A percentile compares a stretch with the other conserved stretches of the same genome.
Conservation (phyloP, 2,329 filamentous ascomycete species). For the Amphichorda felina region DNA sequence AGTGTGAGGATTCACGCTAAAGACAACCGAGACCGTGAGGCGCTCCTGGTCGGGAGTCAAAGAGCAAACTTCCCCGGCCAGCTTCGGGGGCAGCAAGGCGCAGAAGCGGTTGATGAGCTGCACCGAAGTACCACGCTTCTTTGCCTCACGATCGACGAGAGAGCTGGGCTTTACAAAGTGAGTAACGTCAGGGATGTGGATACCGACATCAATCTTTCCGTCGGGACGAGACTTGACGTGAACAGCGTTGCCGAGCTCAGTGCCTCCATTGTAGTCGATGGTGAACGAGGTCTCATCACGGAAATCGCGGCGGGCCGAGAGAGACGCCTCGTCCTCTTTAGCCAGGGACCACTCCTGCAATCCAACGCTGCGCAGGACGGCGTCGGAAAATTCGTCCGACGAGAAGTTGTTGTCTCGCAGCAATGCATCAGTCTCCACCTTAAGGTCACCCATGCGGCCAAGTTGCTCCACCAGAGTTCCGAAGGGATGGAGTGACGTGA, state of each 20-base stretch:
- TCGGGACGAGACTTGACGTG: conserved; percentile 78
- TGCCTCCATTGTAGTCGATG: conserved; percentile 77
- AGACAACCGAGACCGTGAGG: conserved; percentile 84
- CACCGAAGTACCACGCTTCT: conserved; percentile 93
- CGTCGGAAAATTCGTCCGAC: conserved; percentile 94
- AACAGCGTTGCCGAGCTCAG: conserved; percentile 83
- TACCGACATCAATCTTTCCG: conserved; percentile 83
- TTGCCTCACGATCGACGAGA: conserved; percentile 89
- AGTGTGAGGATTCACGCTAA: conserved; percentile 74
- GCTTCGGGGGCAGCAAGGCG: conserved; percentile 77
- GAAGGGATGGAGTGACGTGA: conserved; percentile 97
- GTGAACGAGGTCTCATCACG: conserved; percentile 82
- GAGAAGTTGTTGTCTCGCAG: conserved; percentile 98
- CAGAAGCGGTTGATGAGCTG: conserved; percentile 83
- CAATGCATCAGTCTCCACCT: conserved; percentile 94
- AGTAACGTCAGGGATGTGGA: conserved; percentile 89
- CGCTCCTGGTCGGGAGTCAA: conserved; percentile 79
- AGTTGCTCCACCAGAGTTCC: conserved; percentile 95
- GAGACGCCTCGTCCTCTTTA: conserved; percentile 65
- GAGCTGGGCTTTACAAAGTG: conserved; percentile 97
- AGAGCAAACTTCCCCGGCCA: conserved; percentile 81
- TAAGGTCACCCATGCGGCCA: conserved; percentile 92
- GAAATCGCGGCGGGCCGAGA: conserved; percentile 78
- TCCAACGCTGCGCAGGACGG: conserved; percentile 84
- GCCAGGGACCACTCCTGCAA: conserved; percentile 83